Conservation (phyloP, 805 yeast genomes). For the Nakazawaea ambrosiae region DNA sequence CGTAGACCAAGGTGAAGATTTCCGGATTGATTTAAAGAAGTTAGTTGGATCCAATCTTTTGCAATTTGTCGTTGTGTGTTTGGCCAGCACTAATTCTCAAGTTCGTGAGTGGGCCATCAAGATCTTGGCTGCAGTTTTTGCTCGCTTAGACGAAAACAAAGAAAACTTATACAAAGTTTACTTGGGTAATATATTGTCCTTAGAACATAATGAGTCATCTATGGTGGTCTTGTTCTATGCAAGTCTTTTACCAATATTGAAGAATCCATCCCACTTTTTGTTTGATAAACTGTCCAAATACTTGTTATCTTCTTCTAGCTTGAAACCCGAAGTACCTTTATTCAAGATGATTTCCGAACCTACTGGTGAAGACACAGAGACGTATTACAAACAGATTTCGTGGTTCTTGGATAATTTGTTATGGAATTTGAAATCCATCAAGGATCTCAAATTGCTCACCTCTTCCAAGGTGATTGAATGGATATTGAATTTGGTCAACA, state of each 20-base stretch:
- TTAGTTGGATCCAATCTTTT: slow-evolving; percentile 52
- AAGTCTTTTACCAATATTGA: slow-evolving; percentile 46
- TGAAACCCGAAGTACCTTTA: slow-evolving; percentile 39
- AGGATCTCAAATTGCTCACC: slow-evolving; percentile 49
- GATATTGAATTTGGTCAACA: slow-evolving; percentile 44
- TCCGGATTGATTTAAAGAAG: slow-evolving; percentile 43
- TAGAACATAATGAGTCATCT: slow-evolving; percentile 20
- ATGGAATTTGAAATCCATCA: slow-evolving; percentile 35
- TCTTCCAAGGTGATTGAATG: slow-evolving; percentile 60
- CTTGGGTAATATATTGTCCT: slow-evolving; percentile 34
- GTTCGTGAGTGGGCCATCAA: slow-evolving; percentile 30
- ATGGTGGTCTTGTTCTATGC: slow-evolving; percentile 51
- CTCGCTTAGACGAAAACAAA: slow-evolving; percentile 31
- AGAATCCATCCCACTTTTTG: slow-evolving; percentile 66
- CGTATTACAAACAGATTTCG: slow-evolving; percentile 47
- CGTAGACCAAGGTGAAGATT: slow-evolving; percentile 22
- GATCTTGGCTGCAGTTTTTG: slow-evolving; percentile 38
- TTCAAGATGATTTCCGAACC: slow-evolving; percentile 30
- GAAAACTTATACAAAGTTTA: slow-evolving; percentile 43
- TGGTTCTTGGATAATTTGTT: slow-evolving; percentile 58
- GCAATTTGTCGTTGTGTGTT: slow-evolving; percentile 39
- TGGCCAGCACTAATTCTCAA: slow-evolving; percentile 28
- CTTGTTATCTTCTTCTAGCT: slow-evolving; percentile 49
- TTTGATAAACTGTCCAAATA: slow-evolving; percentile 67
- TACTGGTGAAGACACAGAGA: slow-evolving; percentile 32